Percentiles rank a stretch among this genome's conserved stretches.
Conservation (phyloP, 139 green algal genomes). For the Yamagishiella unicocca region DNA sequence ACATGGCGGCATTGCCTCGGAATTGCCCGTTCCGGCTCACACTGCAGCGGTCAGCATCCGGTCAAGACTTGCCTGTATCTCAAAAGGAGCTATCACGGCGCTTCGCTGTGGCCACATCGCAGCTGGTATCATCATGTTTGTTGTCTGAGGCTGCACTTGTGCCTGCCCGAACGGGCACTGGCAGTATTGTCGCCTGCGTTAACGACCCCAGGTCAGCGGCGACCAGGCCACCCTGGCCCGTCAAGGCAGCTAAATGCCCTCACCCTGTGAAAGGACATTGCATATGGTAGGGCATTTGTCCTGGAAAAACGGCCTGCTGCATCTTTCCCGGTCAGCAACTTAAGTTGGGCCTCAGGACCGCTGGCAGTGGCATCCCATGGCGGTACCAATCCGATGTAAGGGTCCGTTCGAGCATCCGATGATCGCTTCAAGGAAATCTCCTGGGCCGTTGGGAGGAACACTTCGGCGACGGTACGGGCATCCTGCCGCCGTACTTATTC, state of each 20-base stretch:
- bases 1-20: too few species aligned
- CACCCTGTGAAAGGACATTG: slow-evolving; percentile 36
- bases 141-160: slow-evolving; percentile 6
- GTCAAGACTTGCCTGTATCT: slow-evolving; percentile 35
- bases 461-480: too few species aligned
- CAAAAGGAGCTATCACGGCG: neutral
- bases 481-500: too few species aligned
- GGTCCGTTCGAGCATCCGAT: too few species aligned
- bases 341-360: too few species aligned
- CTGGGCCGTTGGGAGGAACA: too few species aligned
- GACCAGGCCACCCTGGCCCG: neutral
- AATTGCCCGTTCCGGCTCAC: too few species aligned
- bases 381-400: too few species aligned
- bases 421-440: too few species aligned
- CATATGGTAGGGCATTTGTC: slow-evolving; percentile 31
- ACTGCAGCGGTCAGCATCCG: slow-evolving; percentile 1
- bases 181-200: neutral
- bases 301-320: slow-evolving; percentile 13
- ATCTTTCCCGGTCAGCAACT: too few species aligned
- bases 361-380: too few species aligned
- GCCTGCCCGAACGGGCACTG: slow-evolving; percentile 13
- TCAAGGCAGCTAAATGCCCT: neutral
- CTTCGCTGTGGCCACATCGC: neutral
- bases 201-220: neutral
- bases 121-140: slow-evolving; percentile 24